phyloP scores from a whole-genome alignment of 371 early-diverging fungal genomes.

The Homolaphlyctis polyrhiza region DNA sequence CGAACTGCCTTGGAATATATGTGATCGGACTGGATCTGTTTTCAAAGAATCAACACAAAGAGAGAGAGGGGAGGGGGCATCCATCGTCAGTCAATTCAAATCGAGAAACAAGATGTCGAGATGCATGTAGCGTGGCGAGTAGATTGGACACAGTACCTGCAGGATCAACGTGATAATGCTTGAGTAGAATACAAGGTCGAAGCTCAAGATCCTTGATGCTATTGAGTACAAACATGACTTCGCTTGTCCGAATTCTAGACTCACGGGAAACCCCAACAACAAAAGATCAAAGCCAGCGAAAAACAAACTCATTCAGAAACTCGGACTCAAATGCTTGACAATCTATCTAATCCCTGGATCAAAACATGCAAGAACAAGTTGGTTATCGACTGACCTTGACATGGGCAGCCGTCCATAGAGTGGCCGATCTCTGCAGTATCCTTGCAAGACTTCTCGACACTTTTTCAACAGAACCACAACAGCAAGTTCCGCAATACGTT shows the following conservation, averaged over 20 bases:
- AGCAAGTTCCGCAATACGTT: conserved; percentile 60
- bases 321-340: conserved; percentile 24
- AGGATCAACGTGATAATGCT: neutral
- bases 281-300: conserved; percentile 18
- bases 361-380: conserved; percentile 28
- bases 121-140: conserved; percentile 5
- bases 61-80: too few species aligned
- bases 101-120: conserved; percentile 29
- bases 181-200: neutral
- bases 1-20: conserved; percentile 52
- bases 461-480: conserved; percentile 69
- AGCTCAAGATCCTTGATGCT: neutral
- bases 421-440: conserved; percentile 69
- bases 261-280: neutral
- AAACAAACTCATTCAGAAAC: conserved; percentile 18
- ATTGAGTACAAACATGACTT: neutral
- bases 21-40: conserved; percentile 29
- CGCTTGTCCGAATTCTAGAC: neutral
- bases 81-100: neutral
- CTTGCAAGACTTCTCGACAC: conserved; percentile 59
- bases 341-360: conserved; percentile 51
- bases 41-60: too few species aligned
- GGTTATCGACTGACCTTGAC: conserved; percentile 65
- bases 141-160: conserved; percentile 14
- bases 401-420: conserved; percentile 72